Evolutionary conservation across 1,139 yeast genomes (phyloP).

Genomic region (Magnusiomyces sp.): DNA sequence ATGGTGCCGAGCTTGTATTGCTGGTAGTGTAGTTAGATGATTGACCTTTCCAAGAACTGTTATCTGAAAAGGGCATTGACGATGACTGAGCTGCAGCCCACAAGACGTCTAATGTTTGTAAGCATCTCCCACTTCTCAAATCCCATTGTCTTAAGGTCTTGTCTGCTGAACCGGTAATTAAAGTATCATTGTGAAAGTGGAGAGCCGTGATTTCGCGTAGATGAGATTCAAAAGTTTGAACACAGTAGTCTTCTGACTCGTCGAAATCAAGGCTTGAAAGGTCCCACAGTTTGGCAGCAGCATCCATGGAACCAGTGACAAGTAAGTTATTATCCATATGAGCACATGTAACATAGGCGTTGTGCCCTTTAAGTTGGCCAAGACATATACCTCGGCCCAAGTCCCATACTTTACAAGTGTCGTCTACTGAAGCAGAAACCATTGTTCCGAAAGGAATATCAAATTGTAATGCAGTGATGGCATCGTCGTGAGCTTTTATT

Average conservation of each 20-base stretch:
- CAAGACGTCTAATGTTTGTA: conserved; percentile 52
- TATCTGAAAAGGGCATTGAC: conserved; percentile 16
- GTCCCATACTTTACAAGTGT: conserved; percentile 83
- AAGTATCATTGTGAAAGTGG: conserved; percentile 41
- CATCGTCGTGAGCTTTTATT: conserved; percentile 46
- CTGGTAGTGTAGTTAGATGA: conserved; percentile 7
- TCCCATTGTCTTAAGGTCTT: conserved; percentile 57
- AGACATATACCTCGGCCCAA: conserved; percentile 40
- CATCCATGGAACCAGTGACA: conserved; percentile 58
- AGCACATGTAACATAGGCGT: conserved; percentile 48
- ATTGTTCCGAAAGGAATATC: conserved; percentile 63
- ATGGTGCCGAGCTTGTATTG: conserved; percentile 27
- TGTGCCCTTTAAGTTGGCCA: conserved; percentile 29
- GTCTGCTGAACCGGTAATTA: conserved; percentile 53
- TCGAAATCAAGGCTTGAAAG: conserved; percentile 27
- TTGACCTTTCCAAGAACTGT: conserved; percentile 19
- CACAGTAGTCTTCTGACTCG: conserved; percentile 28
- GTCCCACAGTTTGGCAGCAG: conserved; percentile 55
- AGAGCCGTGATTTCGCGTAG: conserved; percentile 56
- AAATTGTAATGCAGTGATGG: conserved; percentile 50
- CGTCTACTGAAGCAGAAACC: conserved; percentile 75
- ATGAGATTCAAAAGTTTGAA: conserved; percentile 51
- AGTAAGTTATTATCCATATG: conserved; percentile 47
- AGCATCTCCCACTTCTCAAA: conserved; percentile 45
- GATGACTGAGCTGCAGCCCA: conserved; percentile 41